Evolutionary conservation across 331 rosid genomes (phyloP).

Genomic region (Arachis monticola): DNA sequence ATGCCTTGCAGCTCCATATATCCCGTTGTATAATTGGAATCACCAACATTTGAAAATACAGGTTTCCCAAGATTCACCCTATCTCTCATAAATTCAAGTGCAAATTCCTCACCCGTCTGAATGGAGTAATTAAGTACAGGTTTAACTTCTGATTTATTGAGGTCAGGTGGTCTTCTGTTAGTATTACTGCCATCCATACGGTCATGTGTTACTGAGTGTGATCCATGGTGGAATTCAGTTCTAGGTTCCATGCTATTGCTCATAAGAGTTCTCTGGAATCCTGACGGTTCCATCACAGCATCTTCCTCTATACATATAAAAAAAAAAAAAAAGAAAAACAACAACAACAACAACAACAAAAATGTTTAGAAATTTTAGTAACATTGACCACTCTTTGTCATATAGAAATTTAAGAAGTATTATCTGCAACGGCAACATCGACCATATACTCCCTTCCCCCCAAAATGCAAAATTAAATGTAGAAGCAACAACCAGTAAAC

Average conservation of each 20-base stretch:
- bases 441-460: neutral
- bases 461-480: conserved; percentile 25
- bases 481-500: conserved; percentile 29
- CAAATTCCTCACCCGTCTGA: conserved; percentile 89
- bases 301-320: conserved; percentile 15
- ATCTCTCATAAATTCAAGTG: conserved; percentile 86
- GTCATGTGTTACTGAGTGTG: conserved; percentile 54
- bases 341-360: too few species aligned
- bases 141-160: conserved; percentile 55
- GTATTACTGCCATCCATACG: conserved; percentile 48
- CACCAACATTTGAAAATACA: conserved; percentile 54
- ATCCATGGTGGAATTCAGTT: conserved; percentile 50
- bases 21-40: conserved; percentile 55
- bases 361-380: conserved; percentile 7
- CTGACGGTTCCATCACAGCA: conserved; percentile 45
- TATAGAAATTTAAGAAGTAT: conserved; percentile 29
- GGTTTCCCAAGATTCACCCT: conserved; percentile 75
- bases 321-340: too few species aligned
- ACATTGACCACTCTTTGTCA: neutral
- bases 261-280: conserved; percentile 40
- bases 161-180: conserved; percentile 50
- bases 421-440: neutral
- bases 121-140: conserved; percentile 82
- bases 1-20: conserved; percentile 72
- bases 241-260: conserved; percentile 63